Conservation (phyloP, 106 monocot genomes). For the Hemerocallis citrina region DNA sequence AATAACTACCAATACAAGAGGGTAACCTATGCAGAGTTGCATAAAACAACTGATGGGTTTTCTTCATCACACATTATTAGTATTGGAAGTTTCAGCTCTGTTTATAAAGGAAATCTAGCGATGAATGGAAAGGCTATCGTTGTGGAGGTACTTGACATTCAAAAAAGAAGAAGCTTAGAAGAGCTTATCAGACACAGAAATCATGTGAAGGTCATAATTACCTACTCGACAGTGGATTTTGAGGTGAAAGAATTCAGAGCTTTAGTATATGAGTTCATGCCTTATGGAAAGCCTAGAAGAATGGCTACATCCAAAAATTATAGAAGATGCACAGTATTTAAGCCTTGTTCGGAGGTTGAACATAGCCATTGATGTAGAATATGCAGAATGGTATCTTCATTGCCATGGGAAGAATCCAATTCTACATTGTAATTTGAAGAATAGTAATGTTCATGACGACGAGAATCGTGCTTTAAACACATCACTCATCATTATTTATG, state of each 20-base stretch:
- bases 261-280: slow-evolving; percentile 17
- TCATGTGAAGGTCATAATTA: slow-evolving; percentile 19
- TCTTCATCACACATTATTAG: slow-evolving; percentile 12
- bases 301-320: slow-evolving; percentile 17
- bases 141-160: slow-evolving; percentile 27
- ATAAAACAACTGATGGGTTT: slow-evolving; percentile 12
- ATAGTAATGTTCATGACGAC: slow-evolving; percentile 28
- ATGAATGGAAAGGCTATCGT: neutral
- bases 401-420: slow-evolving; percentile 1
- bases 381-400: slow-evolving; percentile 25
- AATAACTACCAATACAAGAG: neutral
- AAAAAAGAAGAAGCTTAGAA: slow-evolving; percentile 14
- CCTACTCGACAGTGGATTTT: slow-evolving; percentile 22
- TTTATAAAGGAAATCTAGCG: slow-evolving; percentile 10
- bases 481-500: too few relatives aligned
- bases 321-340: slow-evolving; percentile 6
- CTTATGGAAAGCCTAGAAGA: slow-evolving; percentile 12
- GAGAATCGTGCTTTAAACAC: too few relatives aligned
- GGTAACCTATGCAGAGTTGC: slow-evolving; percentile 12
- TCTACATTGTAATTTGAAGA: slow-evolving; percentile 33
- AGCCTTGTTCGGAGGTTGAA: too few relatives aligned
- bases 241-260: slow-evolving; percentile 28
- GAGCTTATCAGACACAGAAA: slow-evolving; percentile 23
- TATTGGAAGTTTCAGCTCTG: slow-evolving; percentile 18
- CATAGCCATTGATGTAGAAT: slow-evolving; percentile 19